A percentile compares a stretch with the other conserved stretches of the same genome.
phyloP scores from a whole-genome alignment of 2,329 filamentous ascomycete genomes.

The Exophiala phaeomuriformis region DNA sequence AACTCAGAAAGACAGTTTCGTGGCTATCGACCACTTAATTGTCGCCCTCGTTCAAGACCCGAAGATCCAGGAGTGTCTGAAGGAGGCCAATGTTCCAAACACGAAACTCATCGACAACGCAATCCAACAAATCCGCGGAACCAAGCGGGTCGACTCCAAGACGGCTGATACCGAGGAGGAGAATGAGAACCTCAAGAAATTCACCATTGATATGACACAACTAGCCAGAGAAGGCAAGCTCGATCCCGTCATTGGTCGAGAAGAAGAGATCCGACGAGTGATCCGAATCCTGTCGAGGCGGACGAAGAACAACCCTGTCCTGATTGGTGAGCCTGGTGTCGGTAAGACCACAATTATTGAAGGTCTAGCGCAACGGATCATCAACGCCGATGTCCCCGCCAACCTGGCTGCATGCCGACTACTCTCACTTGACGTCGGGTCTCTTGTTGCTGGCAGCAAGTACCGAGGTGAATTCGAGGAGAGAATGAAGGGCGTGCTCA shows the following conservation, averaged over 20 bases:
- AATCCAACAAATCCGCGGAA: constrained; percentile 86
- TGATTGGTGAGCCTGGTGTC: constrained; percentile 96
- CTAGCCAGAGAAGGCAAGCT: constrained; percentile 95
- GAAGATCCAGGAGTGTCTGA: constrained; percentile 64
- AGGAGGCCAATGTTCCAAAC: constrained; percentile 86
- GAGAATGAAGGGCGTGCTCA: constrained; percentile 97
- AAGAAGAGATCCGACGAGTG: constrained; percentile 83
- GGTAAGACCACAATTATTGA: constrained; percentile 98
- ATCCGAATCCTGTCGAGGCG: constrained; percentile 87
- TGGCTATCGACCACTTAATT: constrained; percentile 93
- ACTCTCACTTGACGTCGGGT: constrained; percentile 89
- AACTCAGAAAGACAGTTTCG: constrained; percentile 93
- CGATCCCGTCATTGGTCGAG: constrained; percentile 90
- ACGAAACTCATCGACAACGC: constrained; percentile 82
- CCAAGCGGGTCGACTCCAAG: constrained; percentile 88
- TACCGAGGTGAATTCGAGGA: constrained; percentile 98
- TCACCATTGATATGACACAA: constrained; percentile 96
- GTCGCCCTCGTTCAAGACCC: constrained; percentile 72
- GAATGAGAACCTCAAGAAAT: constrained; percentile 93
- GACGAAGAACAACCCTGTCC: constrained; percentile 96
- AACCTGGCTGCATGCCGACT: constrained; percentile 90
- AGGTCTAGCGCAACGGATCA: constrained; percentile 86
- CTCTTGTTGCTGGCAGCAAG: constrained; percentile 93
- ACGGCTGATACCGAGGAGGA: constrained; percentile 87
- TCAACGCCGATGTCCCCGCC: constrained; percentile 92